These are phyloP conservation scores for Yamadazyma aaseri DNA, from an alignment of 1,139 yeast species.

Conservation along the genomic window DNA sequence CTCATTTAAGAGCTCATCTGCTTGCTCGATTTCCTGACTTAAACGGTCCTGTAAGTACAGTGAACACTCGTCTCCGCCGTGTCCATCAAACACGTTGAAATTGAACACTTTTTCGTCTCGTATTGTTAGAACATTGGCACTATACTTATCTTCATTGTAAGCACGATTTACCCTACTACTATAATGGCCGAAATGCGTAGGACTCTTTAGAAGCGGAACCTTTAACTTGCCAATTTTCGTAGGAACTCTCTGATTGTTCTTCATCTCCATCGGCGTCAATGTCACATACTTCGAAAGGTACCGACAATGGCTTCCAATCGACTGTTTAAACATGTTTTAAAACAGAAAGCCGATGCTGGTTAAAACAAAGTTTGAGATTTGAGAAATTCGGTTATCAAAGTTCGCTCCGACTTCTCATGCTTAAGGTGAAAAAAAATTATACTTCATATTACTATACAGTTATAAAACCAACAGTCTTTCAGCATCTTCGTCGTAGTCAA, in stretches of 20 bases:
- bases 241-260: constrained; percentile 5
- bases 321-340: too few relatives aligned
- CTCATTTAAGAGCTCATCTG: constrained; percentile 20
- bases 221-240: constrained; percentile 26
- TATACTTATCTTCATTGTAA: constrained; percentile 78
- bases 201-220: constrained; percentile 64
- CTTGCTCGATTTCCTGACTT: constrained; percentile 54
- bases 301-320: too few relatives aligned
- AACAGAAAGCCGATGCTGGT: too few relatives aligned
- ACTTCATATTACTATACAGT: too few relatives aligned
- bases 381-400: too few relatives aligned
- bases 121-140: constrained; percentile 54
- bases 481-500: constrained; percentile 20
- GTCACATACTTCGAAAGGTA: constrained; percentile 15
- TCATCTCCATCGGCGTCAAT: constrained; percentile 15
- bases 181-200: constrained; percentile 78
- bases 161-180: constrained; percentile 73
- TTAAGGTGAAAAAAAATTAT: too few relatives aligned
- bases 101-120: constrained; percentile 43
- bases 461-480: constrained; percentile 1
- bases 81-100: constrained; percentile 86
- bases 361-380: too few relatives aligned
- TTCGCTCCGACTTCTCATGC: too few relatives aligned
- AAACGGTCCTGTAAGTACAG: constrained; percentile 55
- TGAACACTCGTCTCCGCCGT: constrained; percentile 82